Evolutionary conservation across 2,329 filamentous ascomycete genomes (phyloP).

Genomic region (Talaromyces sp.): DNA sequence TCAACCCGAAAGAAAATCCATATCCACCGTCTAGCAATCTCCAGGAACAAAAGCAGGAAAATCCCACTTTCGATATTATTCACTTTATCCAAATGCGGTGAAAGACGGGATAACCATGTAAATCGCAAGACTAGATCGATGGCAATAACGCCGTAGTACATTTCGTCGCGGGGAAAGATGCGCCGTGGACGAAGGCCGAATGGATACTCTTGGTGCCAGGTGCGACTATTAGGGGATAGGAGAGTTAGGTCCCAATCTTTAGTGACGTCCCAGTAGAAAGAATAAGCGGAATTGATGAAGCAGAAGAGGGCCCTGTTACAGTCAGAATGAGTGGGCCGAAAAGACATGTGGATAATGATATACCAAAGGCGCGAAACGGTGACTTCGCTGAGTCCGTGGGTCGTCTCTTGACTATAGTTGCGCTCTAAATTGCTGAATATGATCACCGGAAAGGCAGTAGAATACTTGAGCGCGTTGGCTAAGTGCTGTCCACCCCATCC

Average conservation of each 20-base stretch:
- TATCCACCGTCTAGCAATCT: conserved; percentile 85
- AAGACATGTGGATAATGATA: conserved; percentile 17
- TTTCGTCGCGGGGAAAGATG: conserved; percentile 64
- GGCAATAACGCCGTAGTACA: conserved; percentile 79
- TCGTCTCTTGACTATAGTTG: conserved; percentile 51
- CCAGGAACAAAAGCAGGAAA: conserved; percentile 79
- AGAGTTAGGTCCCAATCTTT: conserved; percentile 96
- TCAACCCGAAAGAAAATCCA: conserved; percentile 97
- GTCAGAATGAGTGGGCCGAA: background rate
- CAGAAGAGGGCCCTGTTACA: conserved; percentile 64
- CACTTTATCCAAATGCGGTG: conserved; percentile 74
- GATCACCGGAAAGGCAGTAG: conserved; percentile 90
- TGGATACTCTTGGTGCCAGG: conserved; percentile 53
- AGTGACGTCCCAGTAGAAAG: conserved; percentile 97
- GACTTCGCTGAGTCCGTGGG: conserved; percentile 52
- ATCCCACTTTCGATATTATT: conserved; percentile 84
- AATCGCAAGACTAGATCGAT: conserved; percentile 79
- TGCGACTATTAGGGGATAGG: conserved; percentile 57
- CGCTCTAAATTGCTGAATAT: conserved; percentile 72
- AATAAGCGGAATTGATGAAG: conserved; percentile 80
- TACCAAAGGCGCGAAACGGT: conserved; percentile 55
- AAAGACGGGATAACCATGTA: conserved; percentile 88
- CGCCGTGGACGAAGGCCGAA: conserved; percentile 74
- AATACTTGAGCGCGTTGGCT: conserved; percentile 91
- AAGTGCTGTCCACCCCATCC: conserved; percentile 83